phyloP scores from a whole-genome alignment of 73 alveolate species.

The Stentor roeselii region DNA sequence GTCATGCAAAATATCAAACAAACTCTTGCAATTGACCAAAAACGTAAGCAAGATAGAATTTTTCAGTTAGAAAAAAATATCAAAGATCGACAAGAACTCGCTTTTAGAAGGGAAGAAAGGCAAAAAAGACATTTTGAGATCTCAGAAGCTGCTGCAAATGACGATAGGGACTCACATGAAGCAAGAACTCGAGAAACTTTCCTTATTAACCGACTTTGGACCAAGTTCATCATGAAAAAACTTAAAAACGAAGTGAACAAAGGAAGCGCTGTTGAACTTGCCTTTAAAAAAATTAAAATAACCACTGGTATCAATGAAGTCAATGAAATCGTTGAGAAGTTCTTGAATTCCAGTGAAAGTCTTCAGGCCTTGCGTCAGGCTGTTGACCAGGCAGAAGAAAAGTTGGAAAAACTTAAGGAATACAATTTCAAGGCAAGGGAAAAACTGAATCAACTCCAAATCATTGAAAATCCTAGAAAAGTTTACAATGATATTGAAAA shows the following conservation, averaged over 20 bases:
- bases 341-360: conserved; percentile 58
- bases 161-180: conserved; percentile 68
- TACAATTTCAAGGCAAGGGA: conserved; percentile 35
- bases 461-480: not conserved
- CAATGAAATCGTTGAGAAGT: conserved; percentile 61
- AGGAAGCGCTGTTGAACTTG: conserved; percentile 54
- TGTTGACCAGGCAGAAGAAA: conserved; percentile 59
- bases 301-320: conserved; percentile 69
- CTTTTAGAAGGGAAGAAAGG: conserved; percentile 63
- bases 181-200: conserved; percentile 55
- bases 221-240: conserved; percentile 48
- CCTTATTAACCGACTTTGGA: conserved; percentile 60
- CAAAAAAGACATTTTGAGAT: conserved; percentile 58
- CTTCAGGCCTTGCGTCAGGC: conserved; percentile 53
- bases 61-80: conserved; percentile 48
- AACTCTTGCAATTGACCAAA: conserved; percentile 50
- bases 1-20: conserved; percentile 47
- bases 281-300: conserved; percentile 63
- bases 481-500: conserved; percentile 2
- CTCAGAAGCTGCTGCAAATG: conserved; percentile 78
- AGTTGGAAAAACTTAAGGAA: conserved; percentile 47
- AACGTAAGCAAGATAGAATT: conserved; percentile 58
- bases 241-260: conserved; percentile 61
- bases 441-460: not conserved
- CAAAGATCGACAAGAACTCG: conserved; percentile 60